phyloP scores from a whole-genome alignment of 441 rosid genomes.

The Capsella rubella region DNA sequence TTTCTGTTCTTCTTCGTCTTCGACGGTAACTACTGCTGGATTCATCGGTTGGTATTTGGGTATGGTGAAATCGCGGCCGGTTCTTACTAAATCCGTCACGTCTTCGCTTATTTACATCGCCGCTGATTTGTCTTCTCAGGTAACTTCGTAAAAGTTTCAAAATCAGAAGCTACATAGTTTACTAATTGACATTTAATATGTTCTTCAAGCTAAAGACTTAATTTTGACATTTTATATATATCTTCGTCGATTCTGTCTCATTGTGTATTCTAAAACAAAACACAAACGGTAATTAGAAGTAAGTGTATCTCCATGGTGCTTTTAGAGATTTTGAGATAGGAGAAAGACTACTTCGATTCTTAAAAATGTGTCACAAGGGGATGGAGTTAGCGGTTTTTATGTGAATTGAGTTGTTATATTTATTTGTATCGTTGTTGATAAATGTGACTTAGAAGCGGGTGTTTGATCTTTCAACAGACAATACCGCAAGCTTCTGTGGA shows the following conservation, averaged over 20 bases:
- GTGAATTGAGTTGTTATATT: slow-evolving; percentile 1
- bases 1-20: slow-evolving; percentile 40
- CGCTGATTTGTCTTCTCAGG: slow-evolving; percentile 96
- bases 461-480: slow-evolving; percentile 51
- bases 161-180: neutral
- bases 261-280: neutral
- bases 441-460: neutral
- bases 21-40: slow-evolving; percentile 39
- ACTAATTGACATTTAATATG: neutral
- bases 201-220: neutral
- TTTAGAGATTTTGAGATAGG: neutral
- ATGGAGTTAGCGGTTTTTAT: neutral
- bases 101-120: slow-evolving; percentile 74
- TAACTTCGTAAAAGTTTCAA: neutral
- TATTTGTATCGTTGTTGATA: neutral
- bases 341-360: neutral
- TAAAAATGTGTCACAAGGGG: neutral
- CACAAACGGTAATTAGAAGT: neutral
- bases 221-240: neutral
- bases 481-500: slow-evolving; percentile 51
- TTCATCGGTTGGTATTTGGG: slow-evolving; percentile 85
- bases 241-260: neutral
- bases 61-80: slow-evolving; percentile 82
- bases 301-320: neutral
- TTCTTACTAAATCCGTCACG: slow-evolving; percentile 77